Evolutionary conservation across 495 filamentous ascomycete genomes (phyloP).

Genomic region (Neurospora sp.): DNA sequence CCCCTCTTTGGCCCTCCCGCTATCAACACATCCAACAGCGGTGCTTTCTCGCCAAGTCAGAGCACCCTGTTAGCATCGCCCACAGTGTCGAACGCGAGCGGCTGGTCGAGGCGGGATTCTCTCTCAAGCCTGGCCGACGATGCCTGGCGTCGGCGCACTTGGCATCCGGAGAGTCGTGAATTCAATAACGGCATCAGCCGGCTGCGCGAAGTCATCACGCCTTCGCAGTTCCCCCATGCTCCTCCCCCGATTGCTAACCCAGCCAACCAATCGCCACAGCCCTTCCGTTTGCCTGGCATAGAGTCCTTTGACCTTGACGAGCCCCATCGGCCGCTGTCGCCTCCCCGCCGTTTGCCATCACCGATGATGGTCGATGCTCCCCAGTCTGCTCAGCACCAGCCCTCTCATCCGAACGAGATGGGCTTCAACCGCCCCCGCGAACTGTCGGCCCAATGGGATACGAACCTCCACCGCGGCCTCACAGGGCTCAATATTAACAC

Average conservation of each 20-base stretch:
- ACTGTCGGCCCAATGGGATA: conserved; percentile 58
- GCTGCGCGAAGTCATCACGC: conserved; percentile 41
- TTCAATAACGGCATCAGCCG: conserved; percentile 30
- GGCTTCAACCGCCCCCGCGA: conserved; percentile 50
- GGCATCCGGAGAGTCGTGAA: conserved; percentile 72
- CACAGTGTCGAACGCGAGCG: conserved; percentile 50
- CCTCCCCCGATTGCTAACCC: conserved; percentile 39
- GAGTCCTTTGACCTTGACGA: conserved; percentile 88
- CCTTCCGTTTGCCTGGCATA: conserved; percentile 70
- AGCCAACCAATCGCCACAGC: conserved; percentile 17
- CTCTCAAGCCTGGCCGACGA: conserved; percentile 52
- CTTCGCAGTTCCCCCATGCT: conserved; percentile 52
- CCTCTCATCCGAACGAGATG: conserved; percentile 32
- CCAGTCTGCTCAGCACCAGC: conserved; percentile 29
- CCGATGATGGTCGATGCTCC: conserved; percentile 57
- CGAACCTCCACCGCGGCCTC: conserved; percentile 61
- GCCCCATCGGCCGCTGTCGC: conserved; percentile 48
- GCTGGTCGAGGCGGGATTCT: conserved; percentile 53
- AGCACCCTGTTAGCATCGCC: conserved; percentile 57
- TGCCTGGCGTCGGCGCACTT: conserved; percentile 73
- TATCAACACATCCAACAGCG: conserved; percentile 37
- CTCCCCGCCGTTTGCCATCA: conserved; percentile 51
- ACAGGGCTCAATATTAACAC: conserved; percentile 63
- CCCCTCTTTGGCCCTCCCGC: conserved; percentile 49
- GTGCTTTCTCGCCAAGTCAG: conserved; percentile 41